Conservation (phyloP, 2,329 filamentous ascomycete genomes). For the Botrytis aclada region DNA sequence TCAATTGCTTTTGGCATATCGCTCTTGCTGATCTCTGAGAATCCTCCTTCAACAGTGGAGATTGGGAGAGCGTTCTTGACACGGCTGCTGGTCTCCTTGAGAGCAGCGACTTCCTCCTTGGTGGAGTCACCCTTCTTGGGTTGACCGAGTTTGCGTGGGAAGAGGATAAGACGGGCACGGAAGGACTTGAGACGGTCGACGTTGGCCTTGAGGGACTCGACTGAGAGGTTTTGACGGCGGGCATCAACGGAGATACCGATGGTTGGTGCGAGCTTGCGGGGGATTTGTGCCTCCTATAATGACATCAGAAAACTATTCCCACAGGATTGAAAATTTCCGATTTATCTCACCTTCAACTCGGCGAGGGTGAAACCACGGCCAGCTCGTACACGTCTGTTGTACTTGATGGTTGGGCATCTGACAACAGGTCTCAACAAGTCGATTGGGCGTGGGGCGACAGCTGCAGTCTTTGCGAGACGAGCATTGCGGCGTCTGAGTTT, state of each 20-base stretch:
- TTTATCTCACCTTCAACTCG: constrained; percentile 85
- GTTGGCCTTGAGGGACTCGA: constrained; percentile 92
- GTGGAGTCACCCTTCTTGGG: constrained; percentile 88
- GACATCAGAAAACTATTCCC: constrained; percentile 26
- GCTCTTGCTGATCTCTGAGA: constrained; percentile 78
- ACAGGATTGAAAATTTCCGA: constrained; percentile 4
- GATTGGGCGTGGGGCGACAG: constrained; percentile 91
- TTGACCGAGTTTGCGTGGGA: constrained; percentile 92
- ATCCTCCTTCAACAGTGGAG: constrained; percentile 59
- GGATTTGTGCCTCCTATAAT: constrained; percentile 87
- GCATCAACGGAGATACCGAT: constrained; percentile 96
- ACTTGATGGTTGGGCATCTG: constrained; percentile 96
- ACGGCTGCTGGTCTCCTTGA: constrained; percentile 59
- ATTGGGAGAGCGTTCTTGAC: constrained; percentile 67
- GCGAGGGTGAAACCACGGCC: constrained; percentile 96
- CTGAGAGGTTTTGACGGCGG: constrained; percentile 94
- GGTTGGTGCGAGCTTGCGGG: constrained; percentile 89
- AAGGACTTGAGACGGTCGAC: constrained; percentile 98
- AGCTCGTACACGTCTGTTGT: constrained; percentile 96
- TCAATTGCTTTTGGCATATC: constrained; percentile 71
- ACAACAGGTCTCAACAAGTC: constrained; percentile 96
- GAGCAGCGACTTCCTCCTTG: constrained; percentile 69
- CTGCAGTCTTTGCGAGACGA: constrained; percentile 90
- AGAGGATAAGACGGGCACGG: constrained; percentile 93
- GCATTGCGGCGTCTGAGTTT: constrained; percentile 91